phyloP scores from a whole-genome alignment of 441 rosid species.

The Pelargonium citronellum region DNA sequence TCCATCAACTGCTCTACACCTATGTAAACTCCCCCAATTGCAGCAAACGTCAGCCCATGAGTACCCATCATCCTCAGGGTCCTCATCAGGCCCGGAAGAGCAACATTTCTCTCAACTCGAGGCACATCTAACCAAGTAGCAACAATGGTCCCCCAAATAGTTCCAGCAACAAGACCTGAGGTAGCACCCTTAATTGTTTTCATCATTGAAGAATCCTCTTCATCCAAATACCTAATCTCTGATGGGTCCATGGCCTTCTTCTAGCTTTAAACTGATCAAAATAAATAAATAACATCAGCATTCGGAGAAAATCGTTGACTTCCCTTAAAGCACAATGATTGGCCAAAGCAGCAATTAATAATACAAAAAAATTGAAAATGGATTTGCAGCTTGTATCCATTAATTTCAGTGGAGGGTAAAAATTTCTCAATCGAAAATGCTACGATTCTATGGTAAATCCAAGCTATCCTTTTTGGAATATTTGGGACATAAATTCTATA shows the following conservation, averaged over 20 bases:
- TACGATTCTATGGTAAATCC: background rate
- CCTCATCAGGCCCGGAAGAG: conserved; percentile 80
- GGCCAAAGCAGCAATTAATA: background rate
- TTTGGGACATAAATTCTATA: background rate
- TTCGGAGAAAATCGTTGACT: background rate
- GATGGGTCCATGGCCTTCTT: conserved; percentile 57
- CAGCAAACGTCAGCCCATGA: conserved; percentile 82
- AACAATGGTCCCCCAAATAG: conserved; percentile 67
- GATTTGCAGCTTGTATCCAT: background rate
- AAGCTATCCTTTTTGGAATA: background rate
- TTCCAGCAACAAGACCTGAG: conserved; percentile 75
- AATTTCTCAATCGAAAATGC: background rate
- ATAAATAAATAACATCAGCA: conserved; percentile 13
- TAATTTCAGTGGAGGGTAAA: background rate
- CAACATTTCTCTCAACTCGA: conserved; percentile 84
- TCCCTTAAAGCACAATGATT: background rate
- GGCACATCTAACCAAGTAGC: conserved; percentile 96
- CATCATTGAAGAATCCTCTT: conserved; percentile 57
- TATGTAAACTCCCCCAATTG: conserved; percentile 83
- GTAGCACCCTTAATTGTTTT: conserved; percentile 83
- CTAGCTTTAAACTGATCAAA: conserved; percentile 18
- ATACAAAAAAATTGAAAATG: background rate
- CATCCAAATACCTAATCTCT: conserved; percentile 80
- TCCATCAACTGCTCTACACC: conserved; percentile 84
- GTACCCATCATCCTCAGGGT: conserved; percentile 92